Conservation (phyloP, 78 protist species). For the Emiliania huxleyi region DNA sequence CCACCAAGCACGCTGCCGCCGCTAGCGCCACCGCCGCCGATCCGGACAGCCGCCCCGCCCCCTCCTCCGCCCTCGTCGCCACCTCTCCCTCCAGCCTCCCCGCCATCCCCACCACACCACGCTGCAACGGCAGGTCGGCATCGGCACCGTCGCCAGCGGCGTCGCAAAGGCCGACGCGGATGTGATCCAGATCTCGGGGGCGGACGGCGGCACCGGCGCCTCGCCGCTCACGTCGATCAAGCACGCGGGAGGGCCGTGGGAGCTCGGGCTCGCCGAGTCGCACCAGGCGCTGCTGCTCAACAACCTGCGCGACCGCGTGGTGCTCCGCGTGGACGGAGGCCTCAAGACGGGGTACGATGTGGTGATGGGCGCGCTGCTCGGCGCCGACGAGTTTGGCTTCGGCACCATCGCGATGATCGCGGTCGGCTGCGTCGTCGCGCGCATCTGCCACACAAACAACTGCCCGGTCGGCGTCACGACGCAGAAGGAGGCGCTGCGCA, state of each 20-base stretch:
- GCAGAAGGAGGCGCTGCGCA: slow-evolving; percentile 80
- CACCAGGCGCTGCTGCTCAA: slow-evolving; percentile 77
- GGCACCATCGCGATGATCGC: slow-evolving; percentile 83
- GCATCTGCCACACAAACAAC: slow-evolving; percentile 88
- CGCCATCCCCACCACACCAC: too few relatives aligned
- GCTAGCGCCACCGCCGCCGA: too few relatives aligned
- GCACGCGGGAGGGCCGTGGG: slow-evolving; percentile 91
- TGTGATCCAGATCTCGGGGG: slow-evolving; percentile 81
- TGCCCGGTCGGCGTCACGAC: slow-evolving; percentile 94
- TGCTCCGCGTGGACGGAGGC: slow-evolving; percentile 71
- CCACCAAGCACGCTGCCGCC: too few relatives aligned
- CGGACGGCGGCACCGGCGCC: slow-evolving; percentile 93
- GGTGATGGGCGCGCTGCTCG: slow-evolving; percentile 75
- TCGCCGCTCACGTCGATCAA: slow-evolving; percentile 84
- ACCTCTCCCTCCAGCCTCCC: too few relatives aligned
- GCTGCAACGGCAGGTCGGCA: too few relatives aligned
- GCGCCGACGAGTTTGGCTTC: slow-evolving; percentile 87
- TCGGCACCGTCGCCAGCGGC: slow-evolving; percentile 83
- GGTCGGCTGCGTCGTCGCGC: slow-evolving; percentile 87
- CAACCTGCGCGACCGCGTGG: slow-evolving; percentile 76
- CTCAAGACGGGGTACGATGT: slow-evolving; percentile 83
- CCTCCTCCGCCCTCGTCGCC: too few relatives aligned
- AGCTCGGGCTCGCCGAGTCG: slow-evolving; percentile 86
- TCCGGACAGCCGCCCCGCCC: too few relatives aligned
- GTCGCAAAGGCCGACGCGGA: slow-evolving; percentile 88